A percentile compares a stretch with the other conserved stretches of the same genome.
phyloP scores from a whole-genome alignment of 2,329 filamentous ascomycete species.

The Diplocarpon mali region DNA sequence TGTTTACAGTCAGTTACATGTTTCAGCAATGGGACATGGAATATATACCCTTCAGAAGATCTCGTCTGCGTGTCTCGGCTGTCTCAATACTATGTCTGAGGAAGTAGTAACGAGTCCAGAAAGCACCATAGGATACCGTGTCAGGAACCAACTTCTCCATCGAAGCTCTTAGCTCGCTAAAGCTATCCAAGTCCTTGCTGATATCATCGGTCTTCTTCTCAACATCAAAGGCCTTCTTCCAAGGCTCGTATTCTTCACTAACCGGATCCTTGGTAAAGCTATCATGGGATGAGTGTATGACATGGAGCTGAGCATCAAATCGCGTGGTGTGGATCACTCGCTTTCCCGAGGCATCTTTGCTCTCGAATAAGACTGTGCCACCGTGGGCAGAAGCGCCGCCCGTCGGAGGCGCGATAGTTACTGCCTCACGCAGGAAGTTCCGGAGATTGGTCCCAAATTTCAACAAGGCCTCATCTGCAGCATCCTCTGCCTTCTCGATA shows the following conservation, averaged over 20 bases:
- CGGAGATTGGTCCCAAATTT: slow-evolving; percentile 84
- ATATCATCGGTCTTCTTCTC: slow-evolving; percentile 80
- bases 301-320: slow-evolving; percentile 91
- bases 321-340: slow-evolving; percentile 89
- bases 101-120: slow-evolving; percentile 96
- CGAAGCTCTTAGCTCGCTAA: slow-evolving; percentile 70
- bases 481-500: slow-evolving; percentile 85
- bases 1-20: slow-evolving; percentile 16
- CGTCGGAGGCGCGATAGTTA: slow-evolving; percentile 70
- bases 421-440: slow-evolving; percentile 82
- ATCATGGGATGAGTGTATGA: slow-evolving; percentile 77
- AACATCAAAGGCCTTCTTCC: slow-evolving; percentile 64
- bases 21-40: not conserved
- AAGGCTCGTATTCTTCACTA: slow-evolving; percentile 62
- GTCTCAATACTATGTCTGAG: slow-evolving; percentile 85
- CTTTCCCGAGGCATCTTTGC: slow-evolving; percentile 81
- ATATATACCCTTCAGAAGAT: slow-evolving; percentile 75
- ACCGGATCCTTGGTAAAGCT: slow-evolving; percentile 75
- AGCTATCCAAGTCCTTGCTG: slow-evolving; percentile 69
- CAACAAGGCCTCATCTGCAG: slow-evolving; percentile 86
- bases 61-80: slow-evolving; percentile 77
- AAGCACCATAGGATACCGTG: slow-evolving; percentile 74
- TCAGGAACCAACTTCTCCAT: slow-evolving; percentile 98
- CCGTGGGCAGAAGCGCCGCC: slow-evolving; percentile 37
- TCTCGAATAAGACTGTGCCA: slow-evolving; percentile 77